Evolutionary conservation across 1,284 basidiomycete genomes (phyloP), one percentile per base, ranked within the genome.

Genomic region (Trichosporon inkin): DNA sequence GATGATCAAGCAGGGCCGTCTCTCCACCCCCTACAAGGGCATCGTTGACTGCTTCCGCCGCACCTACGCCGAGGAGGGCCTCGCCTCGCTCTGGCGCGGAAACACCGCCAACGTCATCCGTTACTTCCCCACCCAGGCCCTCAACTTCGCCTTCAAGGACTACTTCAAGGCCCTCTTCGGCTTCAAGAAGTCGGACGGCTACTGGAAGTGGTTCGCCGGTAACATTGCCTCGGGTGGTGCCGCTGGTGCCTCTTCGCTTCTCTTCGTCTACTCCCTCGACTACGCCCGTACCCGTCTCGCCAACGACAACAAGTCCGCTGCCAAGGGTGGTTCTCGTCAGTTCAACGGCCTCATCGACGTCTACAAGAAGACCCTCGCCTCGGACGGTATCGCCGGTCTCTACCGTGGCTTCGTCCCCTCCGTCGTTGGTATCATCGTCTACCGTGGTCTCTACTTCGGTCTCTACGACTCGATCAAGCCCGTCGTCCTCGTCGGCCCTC

Each of bases 61-160:
- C 69, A 93, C 90, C 64, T 91, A 91, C 83, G 81, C 79, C 66
- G 91, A 93, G n/a, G 92, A 95, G 83, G 92, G 92, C 79, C 80
- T 93, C 60, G 83, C 92, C 62, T 88, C 92, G 16, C 82, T 95
- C 74, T 95, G 92, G 92, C 84, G 92, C 81, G 92, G 92, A 79
- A 95, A 95, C 86, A 93, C 91, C 52, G 92, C 92, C 83, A 95
- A 95, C 81, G 92, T 95, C 80, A 93, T 95, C 81, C 91, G 92
- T 80, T 94, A 95, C 87, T 95, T 95, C 88, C 92, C 92, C 60
- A 95, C 92, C 49, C 92, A 95, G 79, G 92, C 92, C 38, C 82
- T 95, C 72, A 95, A 95, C 87, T 95, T 95, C 75, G 90, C 90
- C 77, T 92, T 92, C 86, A 92, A 94, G 90, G 91, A 94, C 78